Percentiles rank a stretch among this genome's conserved stretches.
Evolutionary conservation across 257 asterid genomes (phyloP).

Genomic region (Lantana camara): DNA sequence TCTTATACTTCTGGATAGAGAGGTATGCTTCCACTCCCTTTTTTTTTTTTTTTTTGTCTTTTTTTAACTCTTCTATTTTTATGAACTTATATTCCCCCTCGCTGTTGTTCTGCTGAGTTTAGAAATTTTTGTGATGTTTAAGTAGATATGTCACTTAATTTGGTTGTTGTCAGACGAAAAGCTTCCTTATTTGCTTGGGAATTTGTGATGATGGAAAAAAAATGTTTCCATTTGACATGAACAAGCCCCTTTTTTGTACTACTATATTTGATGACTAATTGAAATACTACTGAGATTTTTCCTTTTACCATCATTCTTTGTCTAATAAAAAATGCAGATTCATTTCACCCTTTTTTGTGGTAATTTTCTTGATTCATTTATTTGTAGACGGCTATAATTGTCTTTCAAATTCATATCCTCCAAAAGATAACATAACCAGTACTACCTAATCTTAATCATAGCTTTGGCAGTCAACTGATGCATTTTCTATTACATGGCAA

Average conservation of each 20-base stretch:
- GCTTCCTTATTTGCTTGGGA: neutral
- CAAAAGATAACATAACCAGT: slow-evolving; percentile 6
- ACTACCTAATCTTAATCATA: slow-evolving; percentile 11
- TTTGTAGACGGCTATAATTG: too few species aligned
- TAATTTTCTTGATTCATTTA: neutral
- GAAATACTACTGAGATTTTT: slow-evolving; percentile 1
- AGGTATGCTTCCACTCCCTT: slow-evolving; percentile 47
- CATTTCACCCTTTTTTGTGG: neutral
- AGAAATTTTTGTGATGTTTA: slow-evolving; percentile 4
- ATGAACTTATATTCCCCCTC: neutral
- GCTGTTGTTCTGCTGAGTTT: neutral
- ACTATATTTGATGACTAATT: neutral
- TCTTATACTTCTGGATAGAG: slow-evolving; percentile 90
- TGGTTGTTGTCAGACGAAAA: slow-evolving; percentile 4
- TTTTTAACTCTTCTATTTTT: too few species aligned
- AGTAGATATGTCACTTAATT: neutral
- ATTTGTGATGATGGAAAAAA: slow-evolving; percentile 15
- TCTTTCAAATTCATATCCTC: slow-evolving; percentile 11
- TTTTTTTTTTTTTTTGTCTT: slow-evolving; percentile 12
- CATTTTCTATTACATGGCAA: too few species aligned
- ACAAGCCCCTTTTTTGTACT: neutral
- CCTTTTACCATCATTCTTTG: neutral
- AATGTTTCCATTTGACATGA: too few species aligned
- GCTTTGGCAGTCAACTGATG: slow-evolving; percentile 14
- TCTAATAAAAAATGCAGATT: slow-evolving; percentile 6